Base-by-base conservation (phyloP, 2,329 filamentous ascomycete species). In the Cercospora sesami region DNA sequence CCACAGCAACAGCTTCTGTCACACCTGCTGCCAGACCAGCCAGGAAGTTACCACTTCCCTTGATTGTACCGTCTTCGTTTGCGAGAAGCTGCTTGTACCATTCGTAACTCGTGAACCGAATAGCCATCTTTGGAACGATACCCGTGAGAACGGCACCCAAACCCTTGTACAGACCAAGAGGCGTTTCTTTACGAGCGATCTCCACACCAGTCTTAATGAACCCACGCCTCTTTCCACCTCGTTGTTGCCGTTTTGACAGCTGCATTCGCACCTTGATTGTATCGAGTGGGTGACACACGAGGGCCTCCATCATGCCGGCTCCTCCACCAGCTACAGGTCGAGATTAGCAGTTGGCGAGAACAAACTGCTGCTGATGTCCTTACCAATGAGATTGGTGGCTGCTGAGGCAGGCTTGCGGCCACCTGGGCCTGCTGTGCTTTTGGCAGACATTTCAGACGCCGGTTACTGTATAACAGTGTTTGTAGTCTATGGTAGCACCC, bases 251-350 rank as follows among this genome's bases (percentile, higher is more conserved):
- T 73, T 91, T 87, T 65, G 95, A 98, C 69, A 99, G 90, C 83
- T 99, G 95, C 96, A 99, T 99, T 75, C 95, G 93, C 70, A 99
- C 95, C 87, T 99, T 97, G 85, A 98, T 96, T 68, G 94, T 97
- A 81, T 97, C 93, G 68, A 98, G 87, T 70, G 95, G 95, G 85
- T 99, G 95, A 81, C 95, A 99, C 64, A 85, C 93, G 71, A 99
- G 89, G 60, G 95, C 95, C 83, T 99, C 95, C 94, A 98, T 98
- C 94, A 98, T 97, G 78, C 95, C 95, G 75, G 95, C 95, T 81
- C 93, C 93, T 79, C 95, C 95, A 79, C 95, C 95, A 79, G 95
- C 95, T 96, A 75, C 75, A n/a, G 39, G 12, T 12, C 16, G 23
- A 18, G 57, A 67, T 73, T 70, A 71, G 72, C 67, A 39, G 31